Evolutionary conservation across 2,329 filamentous ascomycete species (phyloP).

Genomic region (Botrytis aclada): DNA sequence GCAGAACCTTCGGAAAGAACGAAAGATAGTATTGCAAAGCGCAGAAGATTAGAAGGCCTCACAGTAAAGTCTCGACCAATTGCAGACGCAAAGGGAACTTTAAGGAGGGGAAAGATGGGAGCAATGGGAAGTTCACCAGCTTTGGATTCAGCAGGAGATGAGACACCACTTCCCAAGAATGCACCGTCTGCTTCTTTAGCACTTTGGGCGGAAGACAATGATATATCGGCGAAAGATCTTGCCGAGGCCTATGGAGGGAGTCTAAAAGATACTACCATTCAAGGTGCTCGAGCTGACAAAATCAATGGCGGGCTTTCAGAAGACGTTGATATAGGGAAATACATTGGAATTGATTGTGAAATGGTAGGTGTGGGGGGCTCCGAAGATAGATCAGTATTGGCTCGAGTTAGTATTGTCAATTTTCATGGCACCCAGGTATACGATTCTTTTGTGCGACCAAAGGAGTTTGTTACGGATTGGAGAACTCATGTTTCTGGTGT

Average conservation of each 20-base stretch:
- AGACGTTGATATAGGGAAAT: conserved; percentile 75
- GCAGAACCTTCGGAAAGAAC: conserved; percentile 34
- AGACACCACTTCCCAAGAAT: conserved; percentile 29
- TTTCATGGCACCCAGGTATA: conserved; percentile 91
- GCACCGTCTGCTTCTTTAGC: conserved; percentile 53
- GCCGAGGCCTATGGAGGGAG: conserved; percentile 60
- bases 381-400: conserved; percentile 70
- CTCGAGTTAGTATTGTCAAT: conserved; percentile 86
- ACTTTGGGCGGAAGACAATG: conserved; percentile 59
- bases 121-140: conserved; percentile 50
- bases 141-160: conserved; percentile 35
- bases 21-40: conserved; percentile 37
- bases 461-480: conserved; percentile 82
- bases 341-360: conserved; percentile 91
- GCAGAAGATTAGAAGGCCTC: conserved; percentile 35
- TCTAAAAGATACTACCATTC: conserved; percentile 48
- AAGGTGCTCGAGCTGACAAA: conserved; percentile 46
- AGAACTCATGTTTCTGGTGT: conserved; percentile 84
- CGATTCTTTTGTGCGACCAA: conserved; percentile 84
- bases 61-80: conserved; percentile 18
- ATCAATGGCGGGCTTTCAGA: conserved; percentile 62
- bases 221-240: conserved; percentile 57
- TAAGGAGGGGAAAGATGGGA: conserved; percentile 49
- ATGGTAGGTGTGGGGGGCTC: conserved; percentile 88
- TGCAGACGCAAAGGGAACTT: conserved; percentile 7